A percentile compares a stretch with the other conserved stretches of the same genome.
These are phyloP conservation scores for Penicillium sp. DNA, from an alignment of 2,329 filamentous ascomycete species.

Conservation along the genomic window DNA sequence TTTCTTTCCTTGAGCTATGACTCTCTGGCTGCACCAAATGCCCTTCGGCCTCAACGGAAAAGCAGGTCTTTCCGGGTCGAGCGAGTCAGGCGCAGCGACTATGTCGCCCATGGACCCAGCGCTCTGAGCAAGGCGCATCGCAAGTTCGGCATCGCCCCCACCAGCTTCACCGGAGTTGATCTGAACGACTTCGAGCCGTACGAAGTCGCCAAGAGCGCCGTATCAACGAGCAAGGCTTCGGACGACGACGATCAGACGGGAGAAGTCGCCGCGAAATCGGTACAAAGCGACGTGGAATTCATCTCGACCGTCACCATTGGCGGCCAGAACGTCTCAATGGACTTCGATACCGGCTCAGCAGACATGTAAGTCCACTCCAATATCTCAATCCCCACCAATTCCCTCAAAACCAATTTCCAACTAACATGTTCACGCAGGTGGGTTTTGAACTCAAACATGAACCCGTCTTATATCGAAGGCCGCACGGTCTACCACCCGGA, in stretches of 20 bases:
- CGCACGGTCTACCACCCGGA: constrained; percentile 58
- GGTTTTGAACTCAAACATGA: constrained; percentile 65
- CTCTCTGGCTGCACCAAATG: constrained; percentile 35
- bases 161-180: constrained; percentile 39
- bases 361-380: constrained; percentile 55
- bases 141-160: constrained; percentile 62
- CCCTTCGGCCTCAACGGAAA: constrained; percentile 19
- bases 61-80: constrained; percentile 60
- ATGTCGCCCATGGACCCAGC: constrained; percentile 57
- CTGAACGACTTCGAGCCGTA: constrained; percentile 36
- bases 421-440: constrained; percentile 48
- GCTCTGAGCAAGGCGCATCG: constrained; percentile 65
- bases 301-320: constrained; percentile 68
- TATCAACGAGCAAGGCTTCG: constrained; percentile 18
- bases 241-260: constrained; percentile 46
- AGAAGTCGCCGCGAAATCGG: constrained; percentile 62
- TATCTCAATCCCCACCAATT: background rate
- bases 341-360: constrained; percentile 74
- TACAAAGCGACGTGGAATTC: constrained; percentile 66
- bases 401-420: background rate
- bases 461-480: constrained; percentile 42
- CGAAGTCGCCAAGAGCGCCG: constrained; percentile 25
- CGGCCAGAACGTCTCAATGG: constrained; percentile 65
- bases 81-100: constrained; percentile 56
- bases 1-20: constrained; percentile 33